phyloP scores from a whole-genome alignment of 805 yeast genomes.

The Priceomyces medius region DNA sequence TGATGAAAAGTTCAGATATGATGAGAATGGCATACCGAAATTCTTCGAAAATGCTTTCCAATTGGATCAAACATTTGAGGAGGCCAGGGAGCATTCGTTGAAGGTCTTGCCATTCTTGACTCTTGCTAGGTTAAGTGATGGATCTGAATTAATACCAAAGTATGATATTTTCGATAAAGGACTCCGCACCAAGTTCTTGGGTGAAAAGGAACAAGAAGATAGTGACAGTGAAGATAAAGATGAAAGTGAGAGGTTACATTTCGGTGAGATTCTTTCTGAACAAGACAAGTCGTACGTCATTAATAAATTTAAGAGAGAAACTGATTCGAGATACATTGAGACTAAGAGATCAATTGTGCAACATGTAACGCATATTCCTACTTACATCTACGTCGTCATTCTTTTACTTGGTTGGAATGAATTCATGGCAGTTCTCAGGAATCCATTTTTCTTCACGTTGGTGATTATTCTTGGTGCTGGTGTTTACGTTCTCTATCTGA shows the following conservation, averaged over 20 bases:
- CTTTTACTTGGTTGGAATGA: slow-evolving; percentile 93
- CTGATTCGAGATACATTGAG: slow-evolving; percentile 78
- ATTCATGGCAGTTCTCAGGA: slow-evolving; percentile 80
- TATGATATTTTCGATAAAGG: slow-evolving; percentile 39
- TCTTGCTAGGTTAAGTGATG: slow-evolving; percentile 51
- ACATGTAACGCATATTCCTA: slow-evolving; percentile 77
- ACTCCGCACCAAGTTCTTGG: slow-evolving; percentile 20
- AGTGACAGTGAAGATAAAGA: slow-evolving; percentile 25
- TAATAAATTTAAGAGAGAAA: slow-evolving; percentile 65
- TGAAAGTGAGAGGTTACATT: slow-evolving; percentile 35
- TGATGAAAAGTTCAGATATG: slow-evolving; percentile 82
- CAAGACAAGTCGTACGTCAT: slow-evolving; percentile 56
- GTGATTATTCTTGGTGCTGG: slow-evolving; percentile 58
- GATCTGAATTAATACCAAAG: slow-evolving; percentile 60
- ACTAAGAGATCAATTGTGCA: slow-evolving; percentile 84
- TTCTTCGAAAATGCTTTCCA: slow-evolving; percentile 76
- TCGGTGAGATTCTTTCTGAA: slow-evolving; percentile 57
- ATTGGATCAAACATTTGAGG: slow-evolving; percentile 61
- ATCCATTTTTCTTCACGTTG: slow-evolving; percentile 76
- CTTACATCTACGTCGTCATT: slow-evolving; percentile 72
- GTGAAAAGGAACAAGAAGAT: slow-evolving; percentile 10
- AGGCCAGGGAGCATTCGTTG: slow-evolving; percentile 60
- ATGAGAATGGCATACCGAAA: slow-evolving; percentile 75
- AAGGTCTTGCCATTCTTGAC: slow-evolving; percentile 59
- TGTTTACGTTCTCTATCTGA: slow-evolving; percentile 62